A percentile compares a stretch with the other conserved stretches of the same genome.
phyloP scores from a whole-genome alignment of 306 rosid species.

The Prunus mume region DNA sequence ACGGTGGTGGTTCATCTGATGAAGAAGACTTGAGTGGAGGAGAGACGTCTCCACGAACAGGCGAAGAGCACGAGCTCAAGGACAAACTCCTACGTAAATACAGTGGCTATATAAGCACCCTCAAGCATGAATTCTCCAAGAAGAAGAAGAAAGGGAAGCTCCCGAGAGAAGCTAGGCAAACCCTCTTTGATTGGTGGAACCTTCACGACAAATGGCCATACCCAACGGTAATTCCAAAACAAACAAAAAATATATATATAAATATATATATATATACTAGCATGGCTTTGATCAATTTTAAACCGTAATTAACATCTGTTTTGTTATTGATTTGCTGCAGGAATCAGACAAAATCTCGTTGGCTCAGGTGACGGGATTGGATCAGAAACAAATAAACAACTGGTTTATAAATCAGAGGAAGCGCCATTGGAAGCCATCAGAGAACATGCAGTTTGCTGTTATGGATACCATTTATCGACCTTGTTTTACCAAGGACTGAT shows the following conservation, averaged over 20 bases:
- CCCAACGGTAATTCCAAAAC: conserved; percentile 53
- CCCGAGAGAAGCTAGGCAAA: conserved; percentile 66
- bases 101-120: conserved; percentile 55
- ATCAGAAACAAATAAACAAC: conserved; percentile 69
- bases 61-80: conserved; percentile 55
- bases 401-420: conserved; percentile 93
- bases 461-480: conserved; percentile 50
- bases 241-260: too few relatives aligned
- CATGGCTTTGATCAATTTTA: too few relatives aligned
- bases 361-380: conserved; percentile 64
- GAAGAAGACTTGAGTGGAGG: conserved; percentile 40
- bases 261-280: not conserved
- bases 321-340: conserved; percentile 19
- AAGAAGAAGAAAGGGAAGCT: conserved; percentile 65
- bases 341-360: conserved; percentile 63
- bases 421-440: conserved; percentile 78
- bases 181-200: conserved; percentile 73
- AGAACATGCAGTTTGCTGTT: conserved; percentile 51
- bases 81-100: conserved; percentile 56
- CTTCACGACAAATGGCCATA: conserved; percentile 81
- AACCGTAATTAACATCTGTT: too few relatives aligned
- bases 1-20: conserved; percentile 36
- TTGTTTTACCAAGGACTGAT: not conserved
- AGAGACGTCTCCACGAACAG: conserved; percentile 25
- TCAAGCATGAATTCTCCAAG: conserved; percentile 63